These are phyloP conservation scores for Annona cherimola DNA, from an alignment of 164 flowering plant genomes.

Conservation along the genomic window DNA sequence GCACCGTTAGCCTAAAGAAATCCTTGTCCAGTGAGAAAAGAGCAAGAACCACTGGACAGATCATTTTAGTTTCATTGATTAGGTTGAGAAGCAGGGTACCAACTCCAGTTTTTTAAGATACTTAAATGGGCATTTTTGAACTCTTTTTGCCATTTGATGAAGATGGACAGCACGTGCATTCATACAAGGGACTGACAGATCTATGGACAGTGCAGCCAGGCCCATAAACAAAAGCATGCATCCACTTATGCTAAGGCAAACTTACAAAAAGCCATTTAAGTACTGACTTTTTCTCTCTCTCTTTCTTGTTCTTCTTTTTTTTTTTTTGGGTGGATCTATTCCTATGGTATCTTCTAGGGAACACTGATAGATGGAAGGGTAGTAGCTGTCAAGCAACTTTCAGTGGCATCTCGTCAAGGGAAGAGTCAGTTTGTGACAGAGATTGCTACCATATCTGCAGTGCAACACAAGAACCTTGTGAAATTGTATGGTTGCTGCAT, in stretches of 20 bases:
- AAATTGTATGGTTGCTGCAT: conserved; percentile 61
- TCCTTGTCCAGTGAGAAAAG: not conserved
- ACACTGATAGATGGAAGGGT: conserved; percentile 35
- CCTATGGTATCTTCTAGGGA: conserved; percentile 30
- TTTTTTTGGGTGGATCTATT: too few species aligned
- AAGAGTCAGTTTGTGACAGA: conserved; percentile 49
- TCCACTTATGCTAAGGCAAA: not conserved
- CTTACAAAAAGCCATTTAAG: not conserved
- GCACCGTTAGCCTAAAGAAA: not conserved
- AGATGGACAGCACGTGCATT: not conserved
- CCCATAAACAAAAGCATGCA: not conserved
- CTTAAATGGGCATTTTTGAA: not conserved
- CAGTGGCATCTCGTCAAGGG: conserved; percentile 53
- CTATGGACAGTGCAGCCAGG: not conserved
- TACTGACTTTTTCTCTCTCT: not conserved
- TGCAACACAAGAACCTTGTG: conserved; percentile 50
- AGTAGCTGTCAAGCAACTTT: conserved; percentile 58
- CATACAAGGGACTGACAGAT: not conserved
- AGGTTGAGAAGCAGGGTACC: not conserved
- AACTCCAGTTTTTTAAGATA: not conserved
- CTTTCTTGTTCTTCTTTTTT: not conserved
- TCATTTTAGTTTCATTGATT: not conserved
- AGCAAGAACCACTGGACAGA: not conserved
- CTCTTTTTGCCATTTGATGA: not conserved
- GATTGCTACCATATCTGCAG: conserved; percentile 36